These are phyloP conservation scores for Syzygium grande DNA, from an alignment of 345 rosid species.

Conservation along the genomic window DNA sequence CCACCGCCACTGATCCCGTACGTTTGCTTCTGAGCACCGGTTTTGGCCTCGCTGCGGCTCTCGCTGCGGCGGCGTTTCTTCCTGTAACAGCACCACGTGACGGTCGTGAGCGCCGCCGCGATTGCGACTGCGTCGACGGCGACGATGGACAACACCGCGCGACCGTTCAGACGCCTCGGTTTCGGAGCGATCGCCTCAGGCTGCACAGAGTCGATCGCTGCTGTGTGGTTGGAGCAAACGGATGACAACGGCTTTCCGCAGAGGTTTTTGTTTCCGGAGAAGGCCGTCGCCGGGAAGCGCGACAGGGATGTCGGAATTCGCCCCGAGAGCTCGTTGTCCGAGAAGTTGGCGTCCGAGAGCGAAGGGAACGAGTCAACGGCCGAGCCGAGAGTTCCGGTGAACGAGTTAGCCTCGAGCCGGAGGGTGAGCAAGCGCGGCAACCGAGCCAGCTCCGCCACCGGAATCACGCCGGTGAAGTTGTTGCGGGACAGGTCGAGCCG, in stretches of 20 bases:
- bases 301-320: conserved; percentile 18
- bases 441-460: conserved; percentile 11
- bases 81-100: conserved; percentile 19
- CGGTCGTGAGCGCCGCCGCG: conserved; percentile 5
- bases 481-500: conserved; percentile 34
- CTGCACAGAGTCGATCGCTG: conserved; percentile 1
- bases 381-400: conserved; percentile 14
- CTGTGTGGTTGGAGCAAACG: conserved; percentile 12
- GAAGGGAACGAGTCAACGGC: conserved; percentile 1
- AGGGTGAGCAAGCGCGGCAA: conserved; percentile 26
- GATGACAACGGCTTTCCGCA: conserved; percentile 27
- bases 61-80: neutral
- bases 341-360: conserved; percentile 22
- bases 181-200: neutral
- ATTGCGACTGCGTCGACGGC: conserved; percentile 11
- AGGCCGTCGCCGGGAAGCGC: conserved; percentile 19
- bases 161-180: neutral
- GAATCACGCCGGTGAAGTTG: conserved; percentile 20
- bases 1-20: neutral
- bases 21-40: neutral
- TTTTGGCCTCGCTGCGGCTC: neutral
- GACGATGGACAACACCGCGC: conserved; percentile 5
- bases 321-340: conserved; percentile 25
- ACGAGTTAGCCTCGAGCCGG: conserved; percentile 23
- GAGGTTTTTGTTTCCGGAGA: conserved; percentile 21